phyloP scores from a whole-genome alignment of 2,329 filamentous ascomycete species.

The Epichloe baconii region DNA sequence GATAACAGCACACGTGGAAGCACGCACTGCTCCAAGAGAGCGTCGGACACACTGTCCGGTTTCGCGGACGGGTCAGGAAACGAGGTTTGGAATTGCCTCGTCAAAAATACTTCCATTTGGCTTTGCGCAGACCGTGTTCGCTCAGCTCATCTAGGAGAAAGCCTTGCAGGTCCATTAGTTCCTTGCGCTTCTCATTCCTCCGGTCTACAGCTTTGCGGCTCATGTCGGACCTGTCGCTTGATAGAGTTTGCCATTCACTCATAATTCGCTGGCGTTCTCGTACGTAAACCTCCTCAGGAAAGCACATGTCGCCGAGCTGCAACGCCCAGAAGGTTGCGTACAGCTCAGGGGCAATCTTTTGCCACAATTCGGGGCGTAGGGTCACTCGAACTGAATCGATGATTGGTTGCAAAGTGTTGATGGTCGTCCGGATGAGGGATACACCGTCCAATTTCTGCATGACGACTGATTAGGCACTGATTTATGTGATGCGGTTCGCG shows the following conservation, averaged over 20 bases:
- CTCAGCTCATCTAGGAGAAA: conserved; percentile 62
- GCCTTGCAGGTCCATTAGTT: conserved; percentile 54
- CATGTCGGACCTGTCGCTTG: conserved; percentile 60
- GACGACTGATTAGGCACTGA: conserved; percentile 12
- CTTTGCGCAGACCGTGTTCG: conserved; percentile 52
- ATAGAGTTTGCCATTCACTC: conserved; percentile 52
- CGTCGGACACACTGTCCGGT: conserved; percentile 55
- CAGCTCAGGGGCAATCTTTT: conserved; percentile 63
- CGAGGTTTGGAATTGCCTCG: conserved; percentile 65
- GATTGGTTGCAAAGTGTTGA: conserved; percentile 48
- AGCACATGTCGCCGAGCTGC: conserved; percentile 65
- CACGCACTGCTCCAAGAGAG: conserved; percentile 79
- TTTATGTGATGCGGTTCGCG: conserved; percentile 2
- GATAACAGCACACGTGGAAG: conserved; percentile 79
- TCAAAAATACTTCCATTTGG: conserved; percentile 54
- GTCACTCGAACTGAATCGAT: conserved; percentile 53
- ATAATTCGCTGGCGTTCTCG: conserved; percentile 58
- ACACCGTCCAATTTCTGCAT: conserved; percentile 23
- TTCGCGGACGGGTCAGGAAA: conserved; percentile 56
- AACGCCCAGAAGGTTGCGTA: conserved; percentile 90
- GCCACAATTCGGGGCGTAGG: conserved; percentile 51
- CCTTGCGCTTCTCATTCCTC: conserved; percentile 50
- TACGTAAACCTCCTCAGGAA: conserved; percentile 66
- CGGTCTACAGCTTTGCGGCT: conserved; percentile 53
- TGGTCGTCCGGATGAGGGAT: conserved; percentile 18